phyloP scores from a whole-genome alignment of 2,329 filamentous ascomycete species.

The Colletotrichum australisinense region DNA sequence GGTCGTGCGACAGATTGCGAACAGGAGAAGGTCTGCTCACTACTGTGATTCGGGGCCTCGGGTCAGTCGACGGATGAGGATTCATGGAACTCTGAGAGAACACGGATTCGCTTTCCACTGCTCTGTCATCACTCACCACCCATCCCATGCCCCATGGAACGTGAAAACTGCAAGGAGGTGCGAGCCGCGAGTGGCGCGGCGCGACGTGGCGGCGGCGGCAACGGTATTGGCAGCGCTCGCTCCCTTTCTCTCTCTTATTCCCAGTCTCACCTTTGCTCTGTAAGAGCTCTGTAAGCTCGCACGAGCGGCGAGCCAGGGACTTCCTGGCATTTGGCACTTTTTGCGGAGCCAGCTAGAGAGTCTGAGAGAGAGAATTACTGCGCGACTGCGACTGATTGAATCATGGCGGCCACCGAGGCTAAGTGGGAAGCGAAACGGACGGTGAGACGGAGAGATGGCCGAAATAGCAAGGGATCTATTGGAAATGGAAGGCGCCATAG shows the following conservation, averaged over 20 bases:
- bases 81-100: not conserved
- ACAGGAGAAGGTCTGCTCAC: not conserved
- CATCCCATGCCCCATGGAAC: not conserved
- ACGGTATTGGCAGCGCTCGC: not conserved
- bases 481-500: not conserved
- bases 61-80: not conserved
- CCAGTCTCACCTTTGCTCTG: not conserved
- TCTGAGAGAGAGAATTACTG: not conserved
- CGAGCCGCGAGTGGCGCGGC: not conserved
- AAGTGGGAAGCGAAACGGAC: slow-evolving; percentile 2
- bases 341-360: not conserved
- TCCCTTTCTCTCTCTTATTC: not conserved
- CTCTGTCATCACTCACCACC: not conserved
- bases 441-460: slow-evolving; percentile 1
- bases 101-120: too few relatives aligned
- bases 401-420: not conserved
- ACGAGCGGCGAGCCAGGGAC: not conserved
- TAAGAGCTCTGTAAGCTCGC: not conserved
- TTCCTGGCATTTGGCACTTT: not conserved
- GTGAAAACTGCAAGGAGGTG: not conserved
- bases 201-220: not conserved
- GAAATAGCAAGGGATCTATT: not conserved
- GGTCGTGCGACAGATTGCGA: slow-evolving; percentile 5
- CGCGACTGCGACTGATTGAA: not conserved
- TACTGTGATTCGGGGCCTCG: not conserved